These are phyloP conservation scores for Sanghuangporus baumii DNA, from an alignment of 1,284 basidiomycete species.

Conservation along the genomic window DNA sequence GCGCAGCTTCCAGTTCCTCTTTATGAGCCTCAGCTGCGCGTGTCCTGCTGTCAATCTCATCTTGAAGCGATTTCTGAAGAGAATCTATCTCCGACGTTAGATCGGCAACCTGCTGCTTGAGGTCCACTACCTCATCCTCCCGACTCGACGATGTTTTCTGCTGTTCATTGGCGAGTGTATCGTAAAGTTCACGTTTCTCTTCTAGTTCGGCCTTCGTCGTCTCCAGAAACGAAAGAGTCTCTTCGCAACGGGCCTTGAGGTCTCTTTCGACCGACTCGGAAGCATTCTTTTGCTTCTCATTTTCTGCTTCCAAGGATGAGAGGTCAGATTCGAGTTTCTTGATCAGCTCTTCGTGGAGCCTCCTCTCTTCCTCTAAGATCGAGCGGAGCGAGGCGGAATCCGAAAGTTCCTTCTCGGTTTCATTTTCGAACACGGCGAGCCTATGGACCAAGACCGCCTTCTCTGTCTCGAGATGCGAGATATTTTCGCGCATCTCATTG, in stretches of 20 bases:
- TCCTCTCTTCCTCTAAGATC: conserved; percentile 9
- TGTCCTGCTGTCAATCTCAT: conserved; percentile 21
- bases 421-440: conserved; percentile 7
- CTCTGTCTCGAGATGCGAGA: conserved; percentile 4
- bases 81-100: conserved; percentile 3
- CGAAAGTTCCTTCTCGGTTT: neutral
- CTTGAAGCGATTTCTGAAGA: conserved; percentile 21
- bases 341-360: neutral
- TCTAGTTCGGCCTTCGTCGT: conserved; percentile 8
- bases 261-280: neutral
- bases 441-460: conserved; percentile 2
- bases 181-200: conserved; percentile 2
- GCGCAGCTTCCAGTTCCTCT: conserved; percentile 14
- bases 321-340: conserved; percentile 27
- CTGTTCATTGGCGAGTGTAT: conserved; percentile 1
- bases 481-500: neutral
- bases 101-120: conserved; percentile 21
- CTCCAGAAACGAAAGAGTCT: neutral
- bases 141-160: neutral
- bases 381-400: conserved; percentile 5
- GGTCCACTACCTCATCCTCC: conserved; percentile 17
- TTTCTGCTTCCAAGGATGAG: neutral
- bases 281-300: neutral
- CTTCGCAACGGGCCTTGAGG: conserved; percentile 4
- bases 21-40: conserved; percentile 14